These are phyloP conservation scores for Tylopilus sp. DNA, from an alignment of 768 basidiomycete species.

Conservation along the genomic window DNA sequence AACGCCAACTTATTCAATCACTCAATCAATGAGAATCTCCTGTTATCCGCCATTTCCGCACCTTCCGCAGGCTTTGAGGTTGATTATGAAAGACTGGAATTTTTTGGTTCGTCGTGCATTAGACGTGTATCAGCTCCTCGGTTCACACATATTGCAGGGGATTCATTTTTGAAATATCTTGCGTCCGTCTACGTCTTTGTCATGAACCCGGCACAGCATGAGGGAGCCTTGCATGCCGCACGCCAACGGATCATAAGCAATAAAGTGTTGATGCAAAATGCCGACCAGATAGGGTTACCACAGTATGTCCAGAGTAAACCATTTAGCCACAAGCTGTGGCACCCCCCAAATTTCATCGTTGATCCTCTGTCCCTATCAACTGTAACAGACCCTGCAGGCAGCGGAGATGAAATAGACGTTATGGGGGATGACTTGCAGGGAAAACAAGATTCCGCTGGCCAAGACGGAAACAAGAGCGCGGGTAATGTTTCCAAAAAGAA, in stretches of 20 bases:
- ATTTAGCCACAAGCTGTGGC: slow-evolving; percentile 66
- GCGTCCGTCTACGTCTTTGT: slow-evolving; percentile 74
- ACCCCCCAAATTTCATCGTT: slow-evolving; percentile 44
- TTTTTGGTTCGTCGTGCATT: slow-evolving; percentile 64
- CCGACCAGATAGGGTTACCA: slow-evolving; percentile 59
- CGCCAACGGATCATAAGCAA: slow-evolving; percentile 77
- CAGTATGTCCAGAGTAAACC: slow-evolving; percentile 71
- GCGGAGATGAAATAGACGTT: slow-evolving; percentile 31
- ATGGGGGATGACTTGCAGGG: slow-evolving; percentile 4
- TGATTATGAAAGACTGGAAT: slow-evolving; percentile 83
- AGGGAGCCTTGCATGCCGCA: slow-evolving; percentile 63
- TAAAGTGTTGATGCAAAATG: slow-evolving; percentile 53
- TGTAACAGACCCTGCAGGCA: slow-evolving; percentile 19
- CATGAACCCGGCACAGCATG: slow-evolving; percentile 57
- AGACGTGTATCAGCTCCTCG: slow-evolving; percentile 19
- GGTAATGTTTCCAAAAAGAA: slow-evolving; percentile 32
- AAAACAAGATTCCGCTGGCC: slow-evolving; percentile 12
- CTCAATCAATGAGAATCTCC: slow-evolving; percentile 54
- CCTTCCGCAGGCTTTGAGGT: slow-evolving; percentile 66
- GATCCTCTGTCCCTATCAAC: slow-evolving; percentile 19
- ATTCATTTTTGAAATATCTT: slow-evolving; percentile 80
- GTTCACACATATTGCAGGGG: slow-evolving; percentile 43
- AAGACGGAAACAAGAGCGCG: slow-evolving; percentile 8
- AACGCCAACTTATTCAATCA: slow-evolving; percentile 65
- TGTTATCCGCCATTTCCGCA: slow-evolving; percentile 66